Evolutionary conservation across 768 basidiomycete species (phyloP).

Genomic region (Coprinopsis cinerea): DNA sequence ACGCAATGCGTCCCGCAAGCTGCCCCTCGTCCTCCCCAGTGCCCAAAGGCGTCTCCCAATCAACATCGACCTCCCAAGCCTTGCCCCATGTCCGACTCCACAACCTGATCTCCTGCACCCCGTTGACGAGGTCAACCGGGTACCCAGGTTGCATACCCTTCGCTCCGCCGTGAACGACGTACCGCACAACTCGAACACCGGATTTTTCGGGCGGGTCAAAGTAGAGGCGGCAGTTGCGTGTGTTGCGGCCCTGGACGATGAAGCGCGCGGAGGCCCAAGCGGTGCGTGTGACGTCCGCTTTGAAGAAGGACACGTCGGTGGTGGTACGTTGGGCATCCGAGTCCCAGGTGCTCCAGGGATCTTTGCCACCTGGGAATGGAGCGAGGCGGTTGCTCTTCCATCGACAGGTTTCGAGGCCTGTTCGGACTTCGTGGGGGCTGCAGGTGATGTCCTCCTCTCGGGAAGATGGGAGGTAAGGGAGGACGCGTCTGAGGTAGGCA

Average conservation of each 20-base stretch:
- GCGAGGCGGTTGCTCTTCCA: constrained; percentile 35
- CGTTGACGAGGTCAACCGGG: constrained; percentile 21
- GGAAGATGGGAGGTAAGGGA: constrained; percentile 50
- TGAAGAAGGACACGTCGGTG: constrained; percentile 33
- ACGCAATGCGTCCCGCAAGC: constrained; percentile 43
- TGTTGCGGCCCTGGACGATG: constrained; percentile 48
- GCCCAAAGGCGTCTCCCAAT: constrained; percentile 31
- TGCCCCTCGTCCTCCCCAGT: constrained; percentile 14
- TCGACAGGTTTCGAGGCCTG: constrained; percentile 39
- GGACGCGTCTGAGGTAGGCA: constrained; percentile 37
- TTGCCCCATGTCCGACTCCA: constrained; percentile 60
- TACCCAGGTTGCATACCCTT: constrained; percentile 37
- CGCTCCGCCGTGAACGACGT: constrained; percentile 31
- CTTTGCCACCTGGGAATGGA: constrained; percentile 32
- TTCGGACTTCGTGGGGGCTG: constrained; percentile 16
- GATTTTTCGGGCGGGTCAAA: constrained; percentile 33
- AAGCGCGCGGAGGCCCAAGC: constrained; percentile 43
- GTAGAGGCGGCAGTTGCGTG: constrained; percentile 56
- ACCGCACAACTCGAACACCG: constrained; percentile 29
- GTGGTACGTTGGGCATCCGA: neutral
- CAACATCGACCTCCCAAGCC: constrained; percentile 46
- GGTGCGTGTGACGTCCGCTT: constrained; percentile 33
- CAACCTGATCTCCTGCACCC: constrained; percentile 37
- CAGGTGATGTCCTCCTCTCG: constrained; percentile 30
- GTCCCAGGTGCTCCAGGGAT: neutral